phyloP scores from a whole-genome alignment of 2,329 filamentous ascomycete genomes.

The Sarocladium kiliense region DNA sequence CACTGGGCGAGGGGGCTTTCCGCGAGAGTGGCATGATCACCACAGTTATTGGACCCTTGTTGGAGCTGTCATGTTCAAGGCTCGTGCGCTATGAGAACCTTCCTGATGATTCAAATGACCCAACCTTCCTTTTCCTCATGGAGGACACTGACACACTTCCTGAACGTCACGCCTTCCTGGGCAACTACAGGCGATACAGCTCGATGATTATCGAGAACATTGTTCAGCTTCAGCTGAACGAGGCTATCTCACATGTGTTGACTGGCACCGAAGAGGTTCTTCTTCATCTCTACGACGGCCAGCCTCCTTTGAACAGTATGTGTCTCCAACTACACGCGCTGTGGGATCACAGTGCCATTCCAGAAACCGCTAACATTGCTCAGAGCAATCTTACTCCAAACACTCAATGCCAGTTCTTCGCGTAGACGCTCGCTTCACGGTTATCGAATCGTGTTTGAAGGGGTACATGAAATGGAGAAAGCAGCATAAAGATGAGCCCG shows the following conservation, averaged over 20 bases:
- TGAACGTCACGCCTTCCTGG: constrained; percentile 89
- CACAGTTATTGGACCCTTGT: constrained; percentile 64
- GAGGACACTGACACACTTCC: constrained; percentile 95
- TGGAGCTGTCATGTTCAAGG: constrained; percentile 78
- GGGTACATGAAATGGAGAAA: constrained; percentile 77
- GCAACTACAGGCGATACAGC: constrained; percentile 91
- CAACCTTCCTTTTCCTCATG: constrained; percentile 74
- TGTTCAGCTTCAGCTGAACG: constrained; percentile 73
- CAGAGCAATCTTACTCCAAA: constrained; percentile 59
- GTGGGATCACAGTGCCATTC: too few species aligned
- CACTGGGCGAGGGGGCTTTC: constrained; percentile 39
- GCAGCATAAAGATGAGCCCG: constrained; percentile 19
- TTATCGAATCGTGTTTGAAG: constrained; percentile 83
- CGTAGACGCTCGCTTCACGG: constrained; percentile 83
- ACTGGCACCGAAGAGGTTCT: constrained; percentile 69
- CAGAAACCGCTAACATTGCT: background rate
- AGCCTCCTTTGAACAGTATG: constrained; percentile 62
- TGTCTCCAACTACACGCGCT: too few species aligned
- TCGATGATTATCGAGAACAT: constrained; percentile 82
- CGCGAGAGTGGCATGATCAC: constrained; percentile 36
- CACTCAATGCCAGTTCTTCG: constrained; percentile 67
- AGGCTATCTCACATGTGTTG: constrained; percentile 86
- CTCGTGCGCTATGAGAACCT: constrained; percentile 84
- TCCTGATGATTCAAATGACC: constrained; percentile 74
- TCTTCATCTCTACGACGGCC: constrained; percentile 67